Conservation (phyloP, 306 rosid species). For the Alnus glutinosa region DNA sequence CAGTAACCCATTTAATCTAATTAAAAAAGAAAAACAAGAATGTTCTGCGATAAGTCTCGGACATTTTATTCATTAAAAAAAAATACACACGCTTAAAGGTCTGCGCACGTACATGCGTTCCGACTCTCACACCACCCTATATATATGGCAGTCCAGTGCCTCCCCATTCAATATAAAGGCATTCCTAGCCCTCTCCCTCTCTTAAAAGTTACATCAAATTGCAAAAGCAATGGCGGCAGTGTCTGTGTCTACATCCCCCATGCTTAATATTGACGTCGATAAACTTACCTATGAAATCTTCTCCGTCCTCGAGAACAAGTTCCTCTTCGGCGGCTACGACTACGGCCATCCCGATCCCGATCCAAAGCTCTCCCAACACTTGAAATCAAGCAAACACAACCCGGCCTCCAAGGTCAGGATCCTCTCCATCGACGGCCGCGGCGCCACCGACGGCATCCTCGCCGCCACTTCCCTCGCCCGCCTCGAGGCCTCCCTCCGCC, state of each 20-base stretch:
- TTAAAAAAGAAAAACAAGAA: too few relatives aligned
- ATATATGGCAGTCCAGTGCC: neutral
- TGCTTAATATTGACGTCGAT: constrained; percentile 54
- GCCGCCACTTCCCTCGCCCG: constrained; percentile 73
- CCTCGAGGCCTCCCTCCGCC: constrained; percentile 63
- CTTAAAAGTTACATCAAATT: neutral
- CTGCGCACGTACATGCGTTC: too few relatives aligned
- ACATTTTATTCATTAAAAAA: too few relatives aligned
- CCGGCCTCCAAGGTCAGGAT: constrained; percentile 65
- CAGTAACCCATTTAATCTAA: too few relatives aligned
- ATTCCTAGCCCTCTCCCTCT: neutral
- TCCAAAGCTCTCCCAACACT: constrained; percentile 9
- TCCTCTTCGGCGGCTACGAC: constrained; percentile 80
- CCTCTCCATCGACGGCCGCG: constrained; percentile 80
- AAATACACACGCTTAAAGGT: too few relatives aligned
- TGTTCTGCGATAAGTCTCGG: too few relatives aligned
- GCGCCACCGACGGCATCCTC: constrained; percentile 81
- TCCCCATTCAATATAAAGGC: neutral
- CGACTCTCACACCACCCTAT: too few relatives aligned
- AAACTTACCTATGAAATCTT: constrained; percentile 93
- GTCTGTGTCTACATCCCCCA: constrained; percentile 45
- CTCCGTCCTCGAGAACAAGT: constrained; percentile 82
- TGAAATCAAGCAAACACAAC: constrained; percentile 31
- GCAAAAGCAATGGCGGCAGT: constrained; percentile 67
- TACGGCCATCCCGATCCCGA: constrained; percentile 11